Base-by-base conservation (phyloP, 495 filamentous ascomycete genomes). In the Aspergillus olivimuriae region DNA sequence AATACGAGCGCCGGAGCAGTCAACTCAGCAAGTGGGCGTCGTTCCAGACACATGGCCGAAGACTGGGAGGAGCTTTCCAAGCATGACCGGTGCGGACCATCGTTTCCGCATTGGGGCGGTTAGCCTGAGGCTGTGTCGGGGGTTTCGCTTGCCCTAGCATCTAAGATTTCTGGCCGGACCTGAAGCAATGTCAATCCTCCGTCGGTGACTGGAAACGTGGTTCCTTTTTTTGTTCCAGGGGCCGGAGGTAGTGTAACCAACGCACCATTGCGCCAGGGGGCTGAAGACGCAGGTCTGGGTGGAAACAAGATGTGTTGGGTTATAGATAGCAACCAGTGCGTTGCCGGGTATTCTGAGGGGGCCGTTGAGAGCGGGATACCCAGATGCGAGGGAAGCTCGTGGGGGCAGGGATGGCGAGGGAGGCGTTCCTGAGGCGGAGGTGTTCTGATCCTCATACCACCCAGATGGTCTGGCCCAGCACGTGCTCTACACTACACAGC, bases 111-210 rank as follows among this genome's bases (percentile, higher is more conserved):
- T 43, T 43, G 24, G 24, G 24, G 6, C 6, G 5, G 41, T 30
- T 45, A 42, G 50, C 45, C 50, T 46, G 45, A 48, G 41, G 50
- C 45, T 52, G 50, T 52, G 50, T 34, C 19, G 4, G 22, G 16
- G 28, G 12, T n/a, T n/a, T n/a, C n/a, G n/a, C n/a, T n/a, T n/a
- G n/a, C n/a, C n/a, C 12, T 4, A 16, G 17, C 16, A 11, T 5
- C n/a, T 18, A 34, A 15, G 16, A 16, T 34, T 18, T 34, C 3
- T 16, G 15, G 35, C 19, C 2, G 8, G 35, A 19, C 15, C 21
- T 12, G n/a, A 19, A 19, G n/a, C 14, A 4, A 10, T 21, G 1
- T 34, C 5, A 12, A 12, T 30, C 26, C 7, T 30, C 26, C 26
- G 26, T 14, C 33, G 4, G 10, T 17, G 16, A 18, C 19, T 8